These are phyloP conservation scores for Phylloporus scabripes DNA, from an alignment of 768 basidiomycete species.

Conservation along the genomic window DNA sequence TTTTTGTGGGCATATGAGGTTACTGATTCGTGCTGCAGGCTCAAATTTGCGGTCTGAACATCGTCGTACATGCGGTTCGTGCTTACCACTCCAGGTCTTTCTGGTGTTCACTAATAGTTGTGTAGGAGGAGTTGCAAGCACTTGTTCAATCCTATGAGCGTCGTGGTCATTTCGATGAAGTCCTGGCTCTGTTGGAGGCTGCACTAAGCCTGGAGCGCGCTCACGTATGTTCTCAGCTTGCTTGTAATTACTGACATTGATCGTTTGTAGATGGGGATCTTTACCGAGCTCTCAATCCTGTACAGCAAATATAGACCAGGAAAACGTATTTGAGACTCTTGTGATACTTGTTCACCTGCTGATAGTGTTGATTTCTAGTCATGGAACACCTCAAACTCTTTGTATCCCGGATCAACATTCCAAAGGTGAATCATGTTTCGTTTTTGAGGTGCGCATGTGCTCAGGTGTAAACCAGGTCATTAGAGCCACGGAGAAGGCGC, in stretches of 20 bases:
- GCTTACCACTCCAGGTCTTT: too few relatives aligned
- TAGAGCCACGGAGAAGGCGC: constrained; percentile 91
- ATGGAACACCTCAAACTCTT: constrained; percentile 99
- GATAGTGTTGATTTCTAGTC: constrained; percentile 42
- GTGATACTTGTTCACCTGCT: not conserved
- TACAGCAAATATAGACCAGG: constrained; percentile 95
- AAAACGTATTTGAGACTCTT: constrained; percentile 58
- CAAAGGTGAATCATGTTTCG: constrained; percentile 52
- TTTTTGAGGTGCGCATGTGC: not conserved
- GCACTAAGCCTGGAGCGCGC: constrained; percentile 95
- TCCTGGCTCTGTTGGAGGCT: constrained; percentile 86
- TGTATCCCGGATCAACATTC: constrained; percentile 94
- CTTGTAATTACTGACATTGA: constrained; percentile 9
- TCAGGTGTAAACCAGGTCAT: constrained; percentile 54
- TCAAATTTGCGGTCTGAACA: constrained; percentile 97
- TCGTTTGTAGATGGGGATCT: constrained; percentile 78
- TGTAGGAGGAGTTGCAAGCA: constrained; percentile 69
- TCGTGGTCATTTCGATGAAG: constrained; percentile 90
- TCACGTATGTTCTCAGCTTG: constrained; percentile 49
- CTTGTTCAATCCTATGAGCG: constrained; percentile 83
- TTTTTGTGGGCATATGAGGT: not conserved
- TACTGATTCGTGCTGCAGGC: constrained; percentile 43
- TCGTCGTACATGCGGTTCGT: constrained; percentile 79
- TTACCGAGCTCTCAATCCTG: constrained; percentile 87
- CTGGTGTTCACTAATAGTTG: not conserved